phyloP scores from a whole-genome alignment of 306 rosid genomes.

The Parietaria judaica region DNA sequence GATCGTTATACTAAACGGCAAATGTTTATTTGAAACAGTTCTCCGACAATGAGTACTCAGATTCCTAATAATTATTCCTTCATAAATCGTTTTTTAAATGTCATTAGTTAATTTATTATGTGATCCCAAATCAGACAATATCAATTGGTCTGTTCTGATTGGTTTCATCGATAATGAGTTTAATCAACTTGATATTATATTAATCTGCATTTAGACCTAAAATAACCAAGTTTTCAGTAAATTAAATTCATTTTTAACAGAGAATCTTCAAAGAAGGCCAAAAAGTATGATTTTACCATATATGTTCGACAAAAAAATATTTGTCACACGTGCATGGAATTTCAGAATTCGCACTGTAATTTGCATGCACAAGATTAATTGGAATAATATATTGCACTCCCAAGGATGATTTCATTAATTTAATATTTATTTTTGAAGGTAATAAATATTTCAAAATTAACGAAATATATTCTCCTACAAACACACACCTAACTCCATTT shows the following conservation, averaged over 20 bases:
- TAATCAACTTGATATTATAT: not conserved
- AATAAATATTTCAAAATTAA: too few species aligned
- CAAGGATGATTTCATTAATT: too few species aligned
- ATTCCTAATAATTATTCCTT: too few species aligned
- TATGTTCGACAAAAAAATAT: not conserved
- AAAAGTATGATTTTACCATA: slow-evolving; percentile 1
- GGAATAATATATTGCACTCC: too few species aligned
- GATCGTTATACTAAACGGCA: too few species aligned
- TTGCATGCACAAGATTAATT: not conserved
- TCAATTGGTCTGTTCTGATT: slow-evolving; percentile 16
- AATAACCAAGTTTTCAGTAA: not conserved
- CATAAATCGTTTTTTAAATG: too few species aligned
- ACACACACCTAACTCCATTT: too few species aligned
- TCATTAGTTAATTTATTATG: not conserved
- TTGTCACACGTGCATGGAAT: too few species aligned
- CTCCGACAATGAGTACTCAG: slow-evolving; percentile 7
- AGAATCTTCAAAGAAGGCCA: slow-evolving; percentile 1
- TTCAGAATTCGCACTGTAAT: slow-evolving; percentile 1
- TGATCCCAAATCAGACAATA: slow-evolving; percentile 13
- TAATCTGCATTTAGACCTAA: not conserved
- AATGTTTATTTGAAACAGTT: slow-evolving; percentile 9
- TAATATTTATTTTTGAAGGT: too few species aligned
- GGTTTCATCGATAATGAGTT: not conserved
- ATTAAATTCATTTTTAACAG: not conserved
- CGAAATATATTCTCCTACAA: too few species aligned